phyloP scores from a whole-genome alignment of 768 basidiomycete genomes.

The Suillus cothurnatus region DNA sequence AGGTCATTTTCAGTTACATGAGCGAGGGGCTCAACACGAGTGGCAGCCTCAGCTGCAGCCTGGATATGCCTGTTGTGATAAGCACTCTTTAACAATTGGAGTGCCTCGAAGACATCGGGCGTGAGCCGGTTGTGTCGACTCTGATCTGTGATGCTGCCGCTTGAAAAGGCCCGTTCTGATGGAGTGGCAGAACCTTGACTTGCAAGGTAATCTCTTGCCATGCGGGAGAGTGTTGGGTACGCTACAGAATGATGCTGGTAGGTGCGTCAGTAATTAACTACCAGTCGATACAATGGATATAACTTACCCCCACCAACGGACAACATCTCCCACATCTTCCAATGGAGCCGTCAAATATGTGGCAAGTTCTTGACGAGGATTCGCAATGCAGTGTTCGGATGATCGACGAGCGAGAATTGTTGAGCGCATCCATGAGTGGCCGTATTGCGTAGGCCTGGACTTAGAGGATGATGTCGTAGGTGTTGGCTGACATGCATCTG shows the following conservation, averaged over 20 bases:
- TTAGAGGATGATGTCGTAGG: too few relatives aligned
- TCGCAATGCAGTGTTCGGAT: background rate
- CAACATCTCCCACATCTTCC: conserved; percentile 7
- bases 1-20: background rate
- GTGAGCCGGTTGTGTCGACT: background rate
- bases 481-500: background rate
- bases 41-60: conserved; percentile 20
- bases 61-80: conserved; percentile 8
- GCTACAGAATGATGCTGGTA: too few relatives aligned
- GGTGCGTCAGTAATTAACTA: background rate
- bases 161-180: background rate
- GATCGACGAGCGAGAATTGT: background rate
- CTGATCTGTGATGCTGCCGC: background rate
- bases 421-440: conserved; percentile 3
- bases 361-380: conserved; percentile 8
- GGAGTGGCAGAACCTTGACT: background rate
- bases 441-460: background rate
- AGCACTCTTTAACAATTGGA: too few relatives aligned
- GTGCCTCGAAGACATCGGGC: too few relatives aligned
- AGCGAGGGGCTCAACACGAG: background rate
- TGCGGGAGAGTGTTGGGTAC: too few relatives aligned
- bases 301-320: conserved; percentile 13
- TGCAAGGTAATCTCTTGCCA: background rate
- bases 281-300: background rate
- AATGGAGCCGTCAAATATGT: conserved; percentile 7